Percentiles rank a stretch among this genome's conserved stretches.
Conservation (phyloP, 2,329 filamentous ascomycete species). For the Diaporthe amygdali region DNA sequence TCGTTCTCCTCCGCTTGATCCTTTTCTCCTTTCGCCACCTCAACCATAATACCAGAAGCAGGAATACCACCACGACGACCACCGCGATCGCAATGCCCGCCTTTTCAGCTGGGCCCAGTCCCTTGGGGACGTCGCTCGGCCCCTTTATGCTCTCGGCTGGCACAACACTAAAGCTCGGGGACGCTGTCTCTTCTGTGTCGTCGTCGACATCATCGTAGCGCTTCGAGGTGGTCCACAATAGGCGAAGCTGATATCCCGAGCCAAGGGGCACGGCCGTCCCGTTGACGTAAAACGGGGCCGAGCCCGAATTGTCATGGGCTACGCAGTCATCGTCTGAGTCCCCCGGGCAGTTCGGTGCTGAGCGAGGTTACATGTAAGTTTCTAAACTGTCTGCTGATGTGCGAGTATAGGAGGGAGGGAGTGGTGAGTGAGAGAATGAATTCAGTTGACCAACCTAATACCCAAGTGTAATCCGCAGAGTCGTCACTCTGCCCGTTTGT, state of each 20-base stretch:
- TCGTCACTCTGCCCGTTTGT: neutral
- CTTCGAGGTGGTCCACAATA: slow-evolving; percentile 3
- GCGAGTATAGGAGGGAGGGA: neutral
- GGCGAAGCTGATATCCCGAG: slow-evolving; percentile 1
- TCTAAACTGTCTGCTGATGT: neutral
- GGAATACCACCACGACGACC: neutral
- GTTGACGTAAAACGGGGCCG: neutral
- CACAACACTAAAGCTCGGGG: neutral
- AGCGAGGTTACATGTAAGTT: neutral
- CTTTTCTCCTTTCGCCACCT: slow-evolving; percentile 16
- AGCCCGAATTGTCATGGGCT: neutral
- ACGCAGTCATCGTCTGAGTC: neutral
- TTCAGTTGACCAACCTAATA: slow-evolving; percentile 5
- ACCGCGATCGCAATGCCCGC: slow-evolving; percentile 10
- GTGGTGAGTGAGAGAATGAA: too few species aligned
- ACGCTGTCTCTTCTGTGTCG: neutral
- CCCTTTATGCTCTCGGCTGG: neutral
- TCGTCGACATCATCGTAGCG: slow-evolving; percentile 2
- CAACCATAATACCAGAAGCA: neutral
- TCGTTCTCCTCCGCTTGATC: neutral
- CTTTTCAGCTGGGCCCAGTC: neutral
- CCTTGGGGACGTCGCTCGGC: neutral
- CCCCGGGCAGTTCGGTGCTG: neutral
- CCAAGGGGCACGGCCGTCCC: neutral
- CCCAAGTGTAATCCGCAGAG: neutral